phyloP scores from a whole-genome alignment of 2,329 filamentous ascomycete species.

The Colletotrichum navitas region DNA sequence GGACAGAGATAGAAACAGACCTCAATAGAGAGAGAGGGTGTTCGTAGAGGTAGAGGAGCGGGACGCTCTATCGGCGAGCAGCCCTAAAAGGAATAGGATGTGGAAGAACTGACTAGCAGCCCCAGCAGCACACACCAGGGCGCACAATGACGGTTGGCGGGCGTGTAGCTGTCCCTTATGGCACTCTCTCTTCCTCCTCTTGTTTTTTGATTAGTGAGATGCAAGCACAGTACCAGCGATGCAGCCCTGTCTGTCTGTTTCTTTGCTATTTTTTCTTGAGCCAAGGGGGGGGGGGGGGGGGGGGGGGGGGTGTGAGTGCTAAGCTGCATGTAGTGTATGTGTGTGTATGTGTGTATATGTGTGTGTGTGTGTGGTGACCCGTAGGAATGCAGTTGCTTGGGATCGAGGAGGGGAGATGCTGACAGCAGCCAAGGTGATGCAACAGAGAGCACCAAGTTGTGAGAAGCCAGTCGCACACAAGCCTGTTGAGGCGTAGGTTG shows the following conservation, averaged over 20 bases:
- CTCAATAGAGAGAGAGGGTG: background rate
- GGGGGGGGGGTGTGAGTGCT: background rate
- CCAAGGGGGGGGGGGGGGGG: background rate
- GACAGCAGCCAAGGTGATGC: slow-evolving; percentile 6
- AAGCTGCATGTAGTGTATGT: background rate
- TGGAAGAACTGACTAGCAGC: slow-evolving; percentile 34
- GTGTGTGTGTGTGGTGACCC: background rate
- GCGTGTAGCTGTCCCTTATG: slow-evolving; percentile 30
- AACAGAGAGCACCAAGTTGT: slow-evolving; percentile 14
- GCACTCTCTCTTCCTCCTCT: background rate
- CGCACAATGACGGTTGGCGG: slow-evolving; percentile 25
- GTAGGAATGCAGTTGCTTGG: slow-evolving; percentile 10
- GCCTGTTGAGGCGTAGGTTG: slow-evolving; percentile 3
- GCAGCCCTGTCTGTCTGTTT: slow-evolving; percentile 38
- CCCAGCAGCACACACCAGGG: slow-evolving; percentile 8
- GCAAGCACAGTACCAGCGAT: slow-evolving; percentile 32
- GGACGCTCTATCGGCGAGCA: slow-evolving; percentile 30
- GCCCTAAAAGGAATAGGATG: slow-evolving; percentile 38
- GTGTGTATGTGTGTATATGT: background rate
- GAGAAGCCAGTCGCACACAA: slow-evolving; percentile 1
- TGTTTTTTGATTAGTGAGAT: slow-evolving; percentile 24
- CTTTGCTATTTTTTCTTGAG: background rate
- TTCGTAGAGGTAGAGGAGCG: background rate
- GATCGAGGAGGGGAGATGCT: slow-evolving; percentile 12
- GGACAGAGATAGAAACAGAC: background rate